These are phyloP conservation scores for Cutaneotrichosporon sp. DNA, from an alignment of 1,284 basidiomycete species.

Conservation along the genomic window DNA sequence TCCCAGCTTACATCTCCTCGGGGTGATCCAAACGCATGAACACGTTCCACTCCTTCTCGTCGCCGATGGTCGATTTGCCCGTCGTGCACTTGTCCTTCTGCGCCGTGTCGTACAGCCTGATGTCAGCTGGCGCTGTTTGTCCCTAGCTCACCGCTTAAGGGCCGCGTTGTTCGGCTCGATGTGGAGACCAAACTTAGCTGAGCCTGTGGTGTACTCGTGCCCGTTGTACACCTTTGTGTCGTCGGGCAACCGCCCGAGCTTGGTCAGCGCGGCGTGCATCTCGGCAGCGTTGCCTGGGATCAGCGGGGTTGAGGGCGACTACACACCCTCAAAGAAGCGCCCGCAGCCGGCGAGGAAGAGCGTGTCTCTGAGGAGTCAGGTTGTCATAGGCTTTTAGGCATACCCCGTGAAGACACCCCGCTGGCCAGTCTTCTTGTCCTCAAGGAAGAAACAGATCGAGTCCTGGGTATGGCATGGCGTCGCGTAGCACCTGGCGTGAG, in stretches of 20 bases:
- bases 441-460: constrained; percentile 84
- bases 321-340: constrained; percentile 77
- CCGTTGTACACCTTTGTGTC: constrained; percentile 82
- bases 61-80: constrained; percentile 51
- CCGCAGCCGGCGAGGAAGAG: constrained; percentile 92
- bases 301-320: not conserved
- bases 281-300: constrained; percentile 65
- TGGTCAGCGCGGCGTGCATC: constrained; percentile 75
- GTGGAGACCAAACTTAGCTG: constrained; percentile 45
- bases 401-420: constrained; percentile 81
- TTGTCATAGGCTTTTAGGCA: constrained; percentile 15
- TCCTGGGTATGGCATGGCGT: constrained; percentile 97
- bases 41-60: constrained; percentile 53
- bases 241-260: constrained; percentile 69
- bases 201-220: constrained; percentile 82
- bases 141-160: constrained; percentile 34
- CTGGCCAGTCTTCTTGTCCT: constrained; percentile 58
- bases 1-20: constrained; percentile 33
- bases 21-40: constrained; percentile 49
- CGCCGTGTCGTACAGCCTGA: constrained; percentile 35
- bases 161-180: constrained; percentile 43
- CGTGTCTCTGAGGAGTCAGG: constrained; percentile 59
- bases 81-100: constrained; percentile 42
- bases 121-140: not conserved
- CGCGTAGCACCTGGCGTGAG: constrained; percentile 61